These are phyloP conservation scores for Stephania japonica DNA, from an alignment of 164 flowering plant genomes.

Conservation along the genomic window DNA sequence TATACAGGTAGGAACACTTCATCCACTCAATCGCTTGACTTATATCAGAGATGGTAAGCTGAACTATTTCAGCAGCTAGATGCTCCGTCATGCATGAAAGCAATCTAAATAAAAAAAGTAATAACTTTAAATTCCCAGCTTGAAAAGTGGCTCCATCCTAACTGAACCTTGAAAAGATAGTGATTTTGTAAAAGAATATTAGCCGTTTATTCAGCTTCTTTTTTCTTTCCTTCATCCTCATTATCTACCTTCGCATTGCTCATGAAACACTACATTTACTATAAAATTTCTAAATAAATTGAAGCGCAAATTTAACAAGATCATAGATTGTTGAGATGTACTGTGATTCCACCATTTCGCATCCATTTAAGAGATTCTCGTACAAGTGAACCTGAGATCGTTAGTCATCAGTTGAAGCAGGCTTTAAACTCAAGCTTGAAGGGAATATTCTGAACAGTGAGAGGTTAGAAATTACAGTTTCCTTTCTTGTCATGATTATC, in stretches of 20 bases:
- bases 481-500: slow-evolving; percentile 94
- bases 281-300: background rate
- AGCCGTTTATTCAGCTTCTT: too few species aligned
- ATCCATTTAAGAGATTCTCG: slow-evolving; percentile 91
- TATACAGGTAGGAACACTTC: slow-evolving; percentile 87
- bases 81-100: slow-evolving; percentile 87
- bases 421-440: background rate
- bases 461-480: slow-evolving; percentile 48
- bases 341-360: slow-evolving; percentile 97
- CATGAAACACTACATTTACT: background rate
- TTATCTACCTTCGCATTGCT: background rate
- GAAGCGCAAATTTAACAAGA: background rate
- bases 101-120: slow-evolving; percentile 37
- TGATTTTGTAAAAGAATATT: too few species aligned
- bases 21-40: slow-evolving; percentile 93
- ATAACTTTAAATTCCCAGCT: slow-evolving; percentile 6
- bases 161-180: background rate
- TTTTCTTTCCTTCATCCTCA: background rate
- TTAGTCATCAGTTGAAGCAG: background rate
- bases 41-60: slow-evolving; percentile 76
- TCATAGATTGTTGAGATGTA: slow-evolving; percentile 27
- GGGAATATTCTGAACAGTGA: background rate
- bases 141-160: background rate
- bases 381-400: slow-evolving; percentile 78
- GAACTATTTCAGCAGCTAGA: slow-evolving; percentile 97